Base-by-base conservation (phyloP, 768 basidiomycete species). In the Gymnopilus dilepis region DNA sequence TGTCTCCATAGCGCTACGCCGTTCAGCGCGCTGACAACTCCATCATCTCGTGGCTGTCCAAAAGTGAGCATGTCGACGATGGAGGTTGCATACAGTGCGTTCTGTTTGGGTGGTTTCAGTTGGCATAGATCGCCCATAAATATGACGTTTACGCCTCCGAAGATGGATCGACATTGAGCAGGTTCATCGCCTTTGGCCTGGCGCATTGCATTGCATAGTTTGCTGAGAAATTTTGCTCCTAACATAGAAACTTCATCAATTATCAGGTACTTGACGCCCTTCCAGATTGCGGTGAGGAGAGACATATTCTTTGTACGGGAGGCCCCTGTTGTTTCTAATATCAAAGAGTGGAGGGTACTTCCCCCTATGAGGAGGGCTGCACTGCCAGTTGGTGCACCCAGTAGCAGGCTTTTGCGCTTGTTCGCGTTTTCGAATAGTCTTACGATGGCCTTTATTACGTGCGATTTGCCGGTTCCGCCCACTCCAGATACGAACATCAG, bases 401-500 rank as follows among this genome's bases (percentile, higher is more conserved):
- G 45, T 19, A 48, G 21, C 2, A 48, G 28, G 2, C 2, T 21
- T 19, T 24, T 26, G 13, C 22, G 2, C 13, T 21, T 33, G 3
- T 15, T 31, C 8, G 19, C 9, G 3, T 33, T 17, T 33, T 26
- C 38, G 24, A 60, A 60, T 6, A 60, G 21, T 17, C 17, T 38
- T 3, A 60, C 26, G 17, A 60, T 51, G 13, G 52, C 24, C 21
- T 30, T 38, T 5, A 60, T 60, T 6, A 60, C 22, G 19, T 60
- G 42, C 2, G 52, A 55, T 38, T 60, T 60, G 55, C 59, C 59
- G 9, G 59, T 60, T n/a, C 59, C 59, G 2, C 59, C 59, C 31
- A 54, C 52, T 1, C 59, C 59, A 2, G 48, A 31, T 2, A 60
- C 38, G 34, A 42, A 55, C 52, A 60, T 43, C 7, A 60, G 26